Base-by-base conservation (phyloP, 2,329 filamentous ascomycete species). In the Arthroderma uncinatum region DNA sequence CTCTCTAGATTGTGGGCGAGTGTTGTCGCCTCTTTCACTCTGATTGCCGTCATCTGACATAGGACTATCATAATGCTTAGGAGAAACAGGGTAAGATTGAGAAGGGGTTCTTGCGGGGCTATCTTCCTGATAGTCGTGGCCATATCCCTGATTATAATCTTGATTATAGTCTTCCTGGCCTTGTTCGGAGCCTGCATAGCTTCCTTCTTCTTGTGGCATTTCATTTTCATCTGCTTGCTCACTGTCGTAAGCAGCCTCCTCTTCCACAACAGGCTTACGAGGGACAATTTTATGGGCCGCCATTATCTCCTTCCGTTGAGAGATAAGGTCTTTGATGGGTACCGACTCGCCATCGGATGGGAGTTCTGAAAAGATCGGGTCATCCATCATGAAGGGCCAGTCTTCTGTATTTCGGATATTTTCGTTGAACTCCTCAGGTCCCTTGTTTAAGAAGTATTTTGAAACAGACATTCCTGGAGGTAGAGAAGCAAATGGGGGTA, bases 331-430 rank as follows among this genome's bases (percentile, higher is more conserved):
- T 37, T 73, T 68, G 47, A 78, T 60, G 2, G 74, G 66, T 36
- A 79, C 64, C 10, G 76, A 61, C 4, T 70, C 65, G 57, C 70
- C 70, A n/a, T 74, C 65, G 2, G 64, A 66, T 1, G 70, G 66
- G 54, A 79, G 77, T 4, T 74, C 69, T 4, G 71, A 67, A 60
- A 79, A 81, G 14, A 78, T 74, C 1, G 77, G 73, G 57, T 79
- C 78, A 55, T 75, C 66, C 62, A 74, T 75, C 54, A 79, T 69
- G n/a, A 70, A 68, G 2, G 73, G 64, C 78, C 78, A 81, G 21
- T 73, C 69, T 37, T 76, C 72, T 0, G 76, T 79, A 59, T 79
- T 72, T 56, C 75, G 68, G 14, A 80, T 73, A 60, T 76, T 74
- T 36, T 75, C 63, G 56, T 73, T 69, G 14, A 73, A 71, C 58